These are phyloP conservation scores for Flammula alnicola DNA, from an alignment of 1,284 basidiomycete genomes.

Conservation along the genomic window DNA sequence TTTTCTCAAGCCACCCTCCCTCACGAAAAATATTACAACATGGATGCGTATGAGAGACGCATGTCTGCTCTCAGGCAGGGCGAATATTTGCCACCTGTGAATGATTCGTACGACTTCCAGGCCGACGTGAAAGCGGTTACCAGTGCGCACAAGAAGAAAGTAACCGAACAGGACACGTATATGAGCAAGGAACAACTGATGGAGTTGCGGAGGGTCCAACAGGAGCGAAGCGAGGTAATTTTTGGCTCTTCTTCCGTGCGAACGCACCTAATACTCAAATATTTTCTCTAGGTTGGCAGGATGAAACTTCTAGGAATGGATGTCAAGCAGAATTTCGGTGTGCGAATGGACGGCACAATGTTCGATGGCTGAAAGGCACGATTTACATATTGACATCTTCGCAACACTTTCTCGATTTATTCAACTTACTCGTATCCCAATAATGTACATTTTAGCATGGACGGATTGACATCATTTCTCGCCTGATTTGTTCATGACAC, in stretches of 20 bases:
- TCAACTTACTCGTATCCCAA: not conserved
- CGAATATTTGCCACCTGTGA: conserved; percentile 70
- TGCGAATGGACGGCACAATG: conserved; percentile 70
- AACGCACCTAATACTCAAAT: not conserved
- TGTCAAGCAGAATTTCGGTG: conserved; percentile 78
- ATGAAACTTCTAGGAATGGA: conserved; percentile 87
- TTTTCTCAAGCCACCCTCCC: conserved; percentile 73
- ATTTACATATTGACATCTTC: not conserved
- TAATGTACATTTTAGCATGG: too few relatives aligned
- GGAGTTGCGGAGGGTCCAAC: conserved; percentile 80
- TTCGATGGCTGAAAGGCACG: conserved; percentile 38
- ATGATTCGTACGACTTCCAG: conserved; percentile 75
- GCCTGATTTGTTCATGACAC: too few relatives aligned
- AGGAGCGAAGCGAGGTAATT: conserved; percentile 76
- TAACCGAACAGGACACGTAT: conserved; percentile 69
- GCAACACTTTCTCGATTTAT: not conserved
- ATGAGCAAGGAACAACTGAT: conserved; percentile 78
- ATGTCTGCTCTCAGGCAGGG: conserved; percentile 84
- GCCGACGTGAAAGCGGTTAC: conserved; percentile 81
- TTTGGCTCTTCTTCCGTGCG: not conserved
- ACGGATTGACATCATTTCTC: too few relatives aligned
- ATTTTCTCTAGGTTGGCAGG: conserved; percentile 63
- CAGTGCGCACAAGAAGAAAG: conserved; percentile 66
- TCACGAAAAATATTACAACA: conserved; percentile 91
- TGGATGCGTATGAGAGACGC: conserved; percentile 77